Evolutionary conservation across 345 rosid species (phyloP).

Genomic region (Eucalyptus cloeziana): DNA sequence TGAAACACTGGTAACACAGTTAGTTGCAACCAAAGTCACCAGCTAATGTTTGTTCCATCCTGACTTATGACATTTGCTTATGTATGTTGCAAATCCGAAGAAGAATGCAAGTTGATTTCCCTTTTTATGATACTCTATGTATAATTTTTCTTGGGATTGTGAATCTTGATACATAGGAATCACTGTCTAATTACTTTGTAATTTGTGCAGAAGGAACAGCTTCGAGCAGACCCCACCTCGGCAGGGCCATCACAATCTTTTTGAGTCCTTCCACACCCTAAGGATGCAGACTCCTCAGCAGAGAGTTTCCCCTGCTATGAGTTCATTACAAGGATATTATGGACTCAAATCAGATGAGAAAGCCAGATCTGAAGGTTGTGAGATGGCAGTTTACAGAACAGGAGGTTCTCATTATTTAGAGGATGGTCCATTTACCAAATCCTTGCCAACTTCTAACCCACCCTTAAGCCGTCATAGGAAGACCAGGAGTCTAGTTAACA

Average conservation of each 20-base stretch:
- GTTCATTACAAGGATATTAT: slow-evolving; percentile 66
- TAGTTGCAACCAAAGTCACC: background rate
- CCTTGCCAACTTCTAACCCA: slow-evolving; percentile 13
- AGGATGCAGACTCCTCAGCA: slow-evolving; percentile 26
- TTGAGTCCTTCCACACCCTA: slow-evolving; percentile 56
- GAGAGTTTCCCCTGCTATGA: slow-evolving; percentile 69
- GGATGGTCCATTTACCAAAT: slow-evolving; percentile 13
- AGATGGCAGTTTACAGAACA: slow-evolving; percentile 32
- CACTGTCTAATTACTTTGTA: background rate
- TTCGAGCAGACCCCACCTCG: slow-evolving; percentile 9
- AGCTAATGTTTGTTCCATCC: background rate
- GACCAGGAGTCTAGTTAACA: slow-evolving; percentile 49
- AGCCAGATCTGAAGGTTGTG: slow-evolving; percentile 28
- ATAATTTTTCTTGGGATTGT: background rate
- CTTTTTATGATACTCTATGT: background rate
- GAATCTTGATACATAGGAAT: background rate
- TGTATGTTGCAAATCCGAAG: background rate
- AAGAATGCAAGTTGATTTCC: background rate
- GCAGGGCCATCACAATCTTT: slow-evolving; percentile 9
- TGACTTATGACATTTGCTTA: background rate
- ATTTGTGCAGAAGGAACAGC: slow-evolving; percentile 36
- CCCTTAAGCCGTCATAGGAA: slow-evolving; percentile 36
- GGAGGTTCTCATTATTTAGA: slow-evolving; percentile 15
- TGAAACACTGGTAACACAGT: background rate
- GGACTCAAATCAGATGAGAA: slow-evolving; percentile 37